Evolutionary conservation across 2,329 filamentous ascomycete genomes (phyloP), one percentile per base, ranked within the genome.

Genomic region (Fusarium sp.): DNA sequence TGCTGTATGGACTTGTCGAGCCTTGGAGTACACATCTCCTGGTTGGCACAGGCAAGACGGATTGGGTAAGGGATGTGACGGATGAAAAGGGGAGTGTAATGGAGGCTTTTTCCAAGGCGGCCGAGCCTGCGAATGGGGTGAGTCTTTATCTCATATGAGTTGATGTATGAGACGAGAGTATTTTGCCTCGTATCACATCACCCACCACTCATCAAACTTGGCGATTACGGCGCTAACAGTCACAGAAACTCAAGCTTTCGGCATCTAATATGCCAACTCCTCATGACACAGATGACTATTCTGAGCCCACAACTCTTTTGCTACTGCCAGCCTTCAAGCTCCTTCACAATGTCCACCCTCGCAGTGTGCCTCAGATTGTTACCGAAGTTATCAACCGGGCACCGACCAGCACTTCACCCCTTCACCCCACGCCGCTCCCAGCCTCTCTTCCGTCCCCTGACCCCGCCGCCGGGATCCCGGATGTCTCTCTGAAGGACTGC

Each of bases 11-110:
- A 2, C 87, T 93, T 66, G 89, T 98, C 71, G 93, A 94, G 78
- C 94, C 91, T 39, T 98, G 94, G 93, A 91, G 90, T 78, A 96
- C 95, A 26, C 96, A 99, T 83, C 80, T 97, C 70, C 85, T 99
- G 36, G 94, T 98, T 22, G 96, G 94, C 30, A 99, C 96, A n/a
- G 94, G 95, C 69, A 97, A 98, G 88, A 89, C 91, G 31, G 96
- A 99, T 83, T 99, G 96, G 96, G 92, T 95, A 79, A 85, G 93
- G 68, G 92, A 97, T 84, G 93, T 97, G 50, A 90, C 89, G 63
- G 93, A 98, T 79, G 96, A 98, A 85, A 91, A 93, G 82, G 93
- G 92, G 11, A 94, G 92, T 79, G 88, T 95, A 36, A 95, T 95
- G 93, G 86, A 94, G 84, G 93, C 92, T 4, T 88, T 95, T 75